Evolutionary conservation across 2,329 filamentous ascomycete genomes (phyloP).

Genomic region (Cercospora nicotianae): DNA sequence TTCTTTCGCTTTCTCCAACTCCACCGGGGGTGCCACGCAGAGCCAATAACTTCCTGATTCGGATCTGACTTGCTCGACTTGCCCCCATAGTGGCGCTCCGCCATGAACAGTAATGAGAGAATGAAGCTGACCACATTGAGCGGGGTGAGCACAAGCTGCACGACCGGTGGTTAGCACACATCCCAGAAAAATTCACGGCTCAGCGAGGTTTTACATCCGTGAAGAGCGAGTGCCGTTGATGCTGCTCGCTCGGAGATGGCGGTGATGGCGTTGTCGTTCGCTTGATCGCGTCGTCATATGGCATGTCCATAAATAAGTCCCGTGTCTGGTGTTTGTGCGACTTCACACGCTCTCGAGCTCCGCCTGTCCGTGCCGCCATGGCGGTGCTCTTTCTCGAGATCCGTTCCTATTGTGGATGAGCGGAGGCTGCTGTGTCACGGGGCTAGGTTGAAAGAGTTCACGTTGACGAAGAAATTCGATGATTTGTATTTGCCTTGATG

Average conservation of each 20-base stretch:
- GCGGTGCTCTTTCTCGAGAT: constrained; percentile 14
- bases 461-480: background rate
- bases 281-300: constrained; percentile 30
- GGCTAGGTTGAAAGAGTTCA: constrained; percentile 3
- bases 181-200: background rate
- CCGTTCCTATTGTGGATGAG: background rate
- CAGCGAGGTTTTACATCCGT: constrained; percentile 26
- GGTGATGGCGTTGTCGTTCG: constrained; percentile 19
- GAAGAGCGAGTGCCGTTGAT: constrained; percentile 22
- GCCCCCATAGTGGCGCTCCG: constrained; percentile 59
- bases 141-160: constrained; percentile 57
- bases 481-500: constrained; percentile 7
- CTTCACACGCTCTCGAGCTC: constrained; percentile 17
- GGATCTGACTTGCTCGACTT: constrained; percentile 44
- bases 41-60: constrained; percentile 44
- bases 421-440: constrained; percentile 23
- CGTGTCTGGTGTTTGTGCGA: constrained; percentile 32
- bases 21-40: constrained; percentile 32
- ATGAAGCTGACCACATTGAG: constrained; percentile 65
- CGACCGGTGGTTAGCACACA: constrained; percentile 1
- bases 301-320: constrained; percentile 35
- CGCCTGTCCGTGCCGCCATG: constrained; percentile 21
- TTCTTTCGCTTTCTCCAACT: constrained; percentile 53
- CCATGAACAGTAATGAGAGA: constrained; percentile 59
- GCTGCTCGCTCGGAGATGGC: constrained; percentile 26